Evolutionary conservation across 2,329 filamentous ascomycete species (phyloP).

Genomic region (Sporothrix brasiliensis): DNA sequence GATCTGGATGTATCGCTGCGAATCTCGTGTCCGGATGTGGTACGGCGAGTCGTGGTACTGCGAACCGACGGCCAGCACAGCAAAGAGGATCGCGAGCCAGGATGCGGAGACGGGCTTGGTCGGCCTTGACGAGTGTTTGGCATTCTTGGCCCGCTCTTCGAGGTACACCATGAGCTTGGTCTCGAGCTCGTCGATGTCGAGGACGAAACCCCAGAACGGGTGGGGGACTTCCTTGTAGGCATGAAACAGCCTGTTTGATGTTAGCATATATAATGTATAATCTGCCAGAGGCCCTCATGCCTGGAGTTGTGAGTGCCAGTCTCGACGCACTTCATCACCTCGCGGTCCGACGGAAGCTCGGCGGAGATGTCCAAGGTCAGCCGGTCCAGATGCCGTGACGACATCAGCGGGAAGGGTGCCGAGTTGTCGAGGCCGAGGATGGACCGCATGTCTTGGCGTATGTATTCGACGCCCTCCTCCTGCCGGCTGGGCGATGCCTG

Average conservation of each 20-base stretch:
- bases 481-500: conserved; percentile 59
- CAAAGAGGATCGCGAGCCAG: conserved; percentile 68
- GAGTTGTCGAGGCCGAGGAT: conserved; percentile 68
- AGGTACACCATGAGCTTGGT: conserved; percentile 66
- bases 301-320: not conserved
- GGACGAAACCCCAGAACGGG: conserved; percentile 68
- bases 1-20: conserved; percentile 64
- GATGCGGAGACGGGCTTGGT: conserved; percentile 62
- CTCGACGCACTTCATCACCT: conserved; percentile 64
- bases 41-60: conserved; percentile 69
- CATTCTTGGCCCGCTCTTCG: conserved; percentile 63
- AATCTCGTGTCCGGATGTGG: conserved; percentile 61
- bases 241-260: conserved; percentile 57
- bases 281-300: not conserved
- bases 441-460: conserved; percentile 66
- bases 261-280: not conserved
- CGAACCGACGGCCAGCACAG: conserved; percentile 65
- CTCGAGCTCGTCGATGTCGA: conserved; percentile 67
- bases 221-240: conserved; percentile 70
- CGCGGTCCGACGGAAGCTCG: conserved; percentile 65
- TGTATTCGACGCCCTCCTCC: conserved; percentile 56
- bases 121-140: conserved; percentile 50
- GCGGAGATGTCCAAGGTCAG: conserved; percentile 63
- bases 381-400: conserved; percentile 61
- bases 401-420: conserved; percentile 69